Percentiles rank a stretch among this genome's conserved stretches.
These are phyloP conservation scores for Epithemia pelagica DNA, from an alignment of 108 stramenopile species.

Conservation along the genomic window DNA sequence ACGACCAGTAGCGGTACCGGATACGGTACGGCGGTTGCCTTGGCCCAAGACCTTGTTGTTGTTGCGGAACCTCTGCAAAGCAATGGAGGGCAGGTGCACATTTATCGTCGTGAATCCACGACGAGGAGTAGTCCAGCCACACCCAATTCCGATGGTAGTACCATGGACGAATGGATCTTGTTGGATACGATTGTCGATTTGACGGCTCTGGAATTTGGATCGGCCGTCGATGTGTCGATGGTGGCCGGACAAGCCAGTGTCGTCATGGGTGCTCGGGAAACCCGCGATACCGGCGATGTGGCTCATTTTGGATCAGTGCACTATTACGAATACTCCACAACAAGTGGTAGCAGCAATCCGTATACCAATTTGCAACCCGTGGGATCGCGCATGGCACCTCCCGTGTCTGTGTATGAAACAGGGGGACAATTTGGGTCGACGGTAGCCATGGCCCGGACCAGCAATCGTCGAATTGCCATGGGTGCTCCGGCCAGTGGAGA, in stretches of 20 bases:
- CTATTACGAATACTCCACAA: neutral
- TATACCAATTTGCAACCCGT: neutral
- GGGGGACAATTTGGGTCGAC: neutral
- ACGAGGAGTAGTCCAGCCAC: no score
- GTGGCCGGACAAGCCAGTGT: neutral
- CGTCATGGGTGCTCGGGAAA: neutral
- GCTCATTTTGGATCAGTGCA: neutral
- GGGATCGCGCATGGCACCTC: neutral
- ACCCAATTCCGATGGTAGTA: no score
- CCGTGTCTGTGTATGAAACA: neutral
- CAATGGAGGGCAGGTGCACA: neutral
- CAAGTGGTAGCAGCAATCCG: no score
- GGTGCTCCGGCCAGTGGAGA: neutral
- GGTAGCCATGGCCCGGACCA: neutral
- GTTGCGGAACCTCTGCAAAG: neutral
- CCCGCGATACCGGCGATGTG: neutral
- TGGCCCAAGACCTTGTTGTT: neutral
- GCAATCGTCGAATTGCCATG: neutral
- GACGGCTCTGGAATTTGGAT: neutral
- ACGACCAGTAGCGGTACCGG: neutral
- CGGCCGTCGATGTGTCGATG: neutral
- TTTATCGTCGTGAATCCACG: neutral
- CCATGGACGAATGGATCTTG: neutral
- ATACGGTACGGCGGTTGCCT: neutral
- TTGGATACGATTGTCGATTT: neutral